Conservation (phyloP, 2,329 filamentous ascomycete species). For the Fusarium solani-melongenae region DNA sequence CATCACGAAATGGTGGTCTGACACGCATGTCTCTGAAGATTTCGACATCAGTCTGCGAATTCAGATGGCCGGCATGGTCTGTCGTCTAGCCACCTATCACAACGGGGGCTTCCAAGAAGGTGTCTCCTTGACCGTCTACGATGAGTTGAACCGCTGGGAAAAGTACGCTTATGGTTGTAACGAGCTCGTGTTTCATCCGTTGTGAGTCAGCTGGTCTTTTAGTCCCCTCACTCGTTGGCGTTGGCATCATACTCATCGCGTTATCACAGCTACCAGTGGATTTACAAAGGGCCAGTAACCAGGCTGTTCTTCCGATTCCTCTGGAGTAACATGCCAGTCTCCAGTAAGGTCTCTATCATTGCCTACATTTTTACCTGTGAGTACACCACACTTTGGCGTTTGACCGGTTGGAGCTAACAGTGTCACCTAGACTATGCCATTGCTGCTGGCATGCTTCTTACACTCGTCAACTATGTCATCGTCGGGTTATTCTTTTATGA, state of each 20-base stretch:
- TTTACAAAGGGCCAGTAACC: conserved; percentile 71
- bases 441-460: conserved; percentile 72
- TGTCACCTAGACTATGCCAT: conserved; percentile 67
- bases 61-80: conserved; percentile 74
- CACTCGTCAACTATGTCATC: conserved; percentile 76
- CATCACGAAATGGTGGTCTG: conserved; percentile 78
- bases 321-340: conserved; percentile 61
- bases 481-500: conserved; percentile 77
- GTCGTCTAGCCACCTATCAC: conserved; percentile 76
- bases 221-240: neutral
- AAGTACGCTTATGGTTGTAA: conserved; percentile 80
- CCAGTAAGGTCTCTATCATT: conserved; percentile 76
- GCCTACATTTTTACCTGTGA: conserved; percentile 73
- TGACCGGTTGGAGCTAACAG: neutral
- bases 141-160: conserved; percentile 78
- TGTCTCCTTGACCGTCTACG: conserved; percentile 78
- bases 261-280: conserved; percentile 59
- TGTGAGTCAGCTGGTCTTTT: conserved; percentile 50
- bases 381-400: neutral
- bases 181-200: conserved; percentile 76
- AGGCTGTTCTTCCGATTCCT: conserved; percentile 54
- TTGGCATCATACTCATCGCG: neutral
- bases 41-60: conserved; percentile 81
- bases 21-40: conserved; percentile 80
- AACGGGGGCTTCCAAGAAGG: conserved; percentile 78